phyloP scores from a whole-genome alignment of 352 stramenopile genomes.

The Phytophthora pinifolia region DNA sequence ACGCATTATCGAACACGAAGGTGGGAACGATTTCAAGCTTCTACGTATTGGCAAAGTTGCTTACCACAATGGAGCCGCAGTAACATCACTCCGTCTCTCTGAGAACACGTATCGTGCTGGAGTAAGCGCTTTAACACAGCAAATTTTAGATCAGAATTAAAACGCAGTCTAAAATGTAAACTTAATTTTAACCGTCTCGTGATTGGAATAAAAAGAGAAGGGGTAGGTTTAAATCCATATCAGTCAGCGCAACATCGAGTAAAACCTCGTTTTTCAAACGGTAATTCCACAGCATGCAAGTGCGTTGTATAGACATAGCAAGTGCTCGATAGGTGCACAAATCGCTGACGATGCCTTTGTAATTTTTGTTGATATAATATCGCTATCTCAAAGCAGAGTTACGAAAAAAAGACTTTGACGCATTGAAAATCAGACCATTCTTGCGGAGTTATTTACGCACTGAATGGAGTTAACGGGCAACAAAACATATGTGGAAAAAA shows the following conservation, averaged over 20 bases:
- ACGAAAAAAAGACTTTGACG: conserved; percentile 5
- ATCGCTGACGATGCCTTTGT: background rate
- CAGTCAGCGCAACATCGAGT: background rate
- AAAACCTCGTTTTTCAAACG: conserved; percentile 5
- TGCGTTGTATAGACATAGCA: conserved; percentile 1
- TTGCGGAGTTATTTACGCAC: conserved; percentile 3
- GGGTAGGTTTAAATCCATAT: conserved; percentile 2
- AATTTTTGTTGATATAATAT: conserved; percentile 4
- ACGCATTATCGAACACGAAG: too few species aligned
- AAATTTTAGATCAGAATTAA: conserved; percentile 2
- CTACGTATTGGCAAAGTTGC: background rate
- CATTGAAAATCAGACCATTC: conserved; percentile 2
- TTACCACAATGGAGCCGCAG: background rate
- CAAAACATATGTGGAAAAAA: conserved; percentile 3
- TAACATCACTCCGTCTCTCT: background rate
- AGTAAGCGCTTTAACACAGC: conserved; percentile 5
- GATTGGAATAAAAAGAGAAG: background rate
- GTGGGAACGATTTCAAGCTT: too few species aligned
- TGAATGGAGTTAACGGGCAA: background rate
- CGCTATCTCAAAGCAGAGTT: background rate
- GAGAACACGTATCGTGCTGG: conserved; percentile 2
- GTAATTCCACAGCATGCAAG: background rate
- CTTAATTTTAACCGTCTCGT: conserved; percentile 3
- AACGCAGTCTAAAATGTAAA: background rate
- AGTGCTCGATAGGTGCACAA: conserved; percentile 1